Evolutionary conservation across 495 filamentous ascomycete species (phyloP), one percentile per base, ranked within the genome.

Genomic region (Sordaria brevicollis): DNA sequence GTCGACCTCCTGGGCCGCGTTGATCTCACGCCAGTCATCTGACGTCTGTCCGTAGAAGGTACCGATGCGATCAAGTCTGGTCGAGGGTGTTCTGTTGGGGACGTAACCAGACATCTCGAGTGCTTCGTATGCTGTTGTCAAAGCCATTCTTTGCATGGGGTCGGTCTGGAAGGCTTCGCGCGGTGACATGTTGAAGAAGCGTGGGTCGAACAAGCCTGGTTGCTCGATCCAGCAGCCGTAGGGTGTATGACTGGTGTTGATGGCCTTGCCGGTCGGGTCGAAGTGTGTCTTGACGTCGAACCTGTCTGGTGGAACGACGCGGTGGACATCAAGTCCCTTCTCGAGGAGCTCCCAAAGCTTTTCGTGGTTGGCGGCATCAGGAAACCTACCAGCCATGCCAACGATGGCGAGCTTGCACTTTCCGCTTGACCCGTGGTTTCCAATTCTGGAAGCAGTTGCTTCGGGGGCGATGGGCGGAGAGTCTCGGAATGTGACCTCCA

Each of bases 101-200:
- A 96, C 91, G 74, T 93, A 93, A 0, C 94, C 94, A 35, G 92
- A 90, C 90, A 93, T 93, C 77, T 97, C 94, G 3, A 97, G 84
- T 0, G 94, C 94, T 75, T 97, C 93, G 71, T 96, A 97, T 1
- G 92, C 92, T 25, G 92, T 96, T 5, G 89, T 87, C 37, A 97
- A 79, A 1, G 91, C 92, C 74, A 97, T 84, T 43, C 94, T 86
- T 77, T 96, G 93, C 81, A 93, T 93, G 1, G 94, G 94, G 77
- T 97, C 94, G 0, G 92, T 93, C 72, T 96, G 92, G 57, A 87
- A 84, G 6, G 94, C 94, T 81, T 97, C 94, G 71, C 93, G 90
- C 2, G 93, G 93, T 17, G 94, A 97, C 89, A 97, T 96, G 80
- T 93, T 96, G 88, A 97, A 97, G 81, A 97, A 96, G 0, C 89